A percentile compares a stretch with the other conserved stretches of the same genome.
phyloP scores from a whole-genome alignment of 2,329 filamentous ascomycete genomes.

The Fusarium pseudograminearum region DNA sequence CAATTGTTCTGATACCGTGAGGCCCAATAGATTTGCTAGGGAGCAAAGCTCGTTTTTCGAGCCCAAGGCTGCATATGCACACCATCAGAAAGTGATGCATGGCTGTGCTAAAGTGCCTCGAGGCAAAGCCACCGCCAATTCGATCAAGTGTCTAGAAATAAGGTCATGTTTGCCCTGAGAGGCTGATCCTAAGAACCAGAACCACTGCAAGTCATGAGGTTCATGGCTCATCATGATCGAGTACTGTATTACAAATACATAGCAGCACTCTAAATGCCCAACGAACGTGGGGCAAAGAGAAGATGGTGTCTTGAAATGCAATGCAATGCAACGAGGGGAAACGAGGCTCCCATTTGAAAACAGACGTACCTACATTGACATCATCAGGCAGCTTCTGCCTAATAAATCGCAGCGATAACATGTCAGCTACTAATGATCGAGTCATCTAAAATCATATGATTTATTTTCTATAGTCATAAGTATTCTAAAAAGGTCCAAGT shows the following conservation, averaged over 20 bases:
- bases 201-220: background rate
- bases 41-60: slow-evolving; percentile 47
- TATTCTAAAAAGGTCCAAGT: background rate
- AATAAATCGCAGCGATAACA: background rate
- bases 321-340: background rate
- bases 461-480: background rate
- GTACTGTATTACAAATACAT: background rate
- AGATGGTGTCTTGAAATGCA: background rate
- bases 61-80: slow-evolving; percentile 41
- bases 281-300: background rate
- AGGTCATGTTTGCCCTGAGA: background rate
- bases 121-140: background rate
- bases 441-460: background rate
- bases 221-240: background rate
- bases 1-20: no score
- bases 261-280: background rate
- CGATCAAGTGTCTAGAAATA: background rate
- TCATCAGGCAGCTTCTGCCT: slow-evolving; percentile 1
- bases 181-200: background rate
- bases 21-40: slow-evolving; percentile 36
- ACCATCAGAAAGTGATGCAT: background rate
- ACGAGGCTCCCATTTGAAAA: background rate
- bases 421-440: background rate
- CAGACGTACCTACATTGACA: background rate
- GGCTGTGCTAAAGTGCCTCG: slow-evolving; percentile 4